phyloP scores from a whole-genome alignment of 2,329 filamentous ascomycete species.

The Westerdykella ornata region DNA sequence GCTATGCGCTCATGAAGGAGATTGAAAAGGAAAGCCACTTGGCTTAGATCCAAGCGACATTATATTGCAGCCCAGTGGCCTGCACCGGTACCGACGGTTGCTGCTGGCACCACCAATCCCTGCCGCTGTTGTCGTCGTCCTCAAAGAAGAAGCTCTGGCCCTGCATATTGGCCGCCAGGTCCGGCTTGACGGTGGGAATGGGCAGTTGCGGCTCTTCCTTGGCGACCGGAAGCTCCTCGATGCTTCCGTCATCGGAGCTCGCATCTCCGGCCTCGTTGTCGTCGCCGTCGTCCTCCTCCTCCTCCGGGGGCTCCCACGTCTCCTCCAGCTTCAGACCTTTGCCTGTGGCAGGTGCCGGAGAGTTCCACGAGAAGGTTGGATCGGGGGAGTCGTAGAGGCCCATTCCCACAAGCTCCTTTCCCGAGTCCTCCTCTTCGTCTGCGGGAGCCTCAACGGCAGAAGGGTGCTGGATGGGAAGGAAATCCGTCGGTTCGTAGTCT shows the following conservation, averaged over 20 bases:
- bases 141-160: constrained; percentile 40
- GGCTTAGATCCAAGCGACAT: no score
- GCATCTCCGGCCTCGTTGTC: constrained; percentile 31
- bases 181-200: constrained; percentile 21
- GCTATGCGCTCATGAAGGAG: no score
- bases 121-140: constrained; percentile 33
- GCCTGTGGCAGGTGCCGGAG: constrained; percentile 47
- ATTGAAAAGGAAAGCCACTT: no score
- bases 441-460: constrained; percentile 29
- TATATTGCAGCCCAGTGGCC: constrained; percentile 33
- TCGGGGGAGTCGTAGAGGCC: constrained; percentile 72
- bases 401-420: constrained; percentile 73
- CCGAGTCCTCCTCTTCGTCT: constrained; percentile 47
- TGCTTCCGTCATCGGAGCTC: constrained; percentile 44
- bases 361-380: constrained; percentile 52
- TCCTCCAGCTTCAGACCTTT: constrained; percentile 77
- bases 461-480: constrained; percentile 48
- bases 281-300: constrained; percentile 41
- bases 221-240: constrained; percentile 26
- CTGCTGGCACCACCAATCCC: constrained; percentile 40
- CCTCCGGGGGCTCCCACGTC: constrained; percentile 61
- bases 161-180: constrained; percentile 29
- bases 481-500: constrained; percentile 36
- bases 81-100: constrained; percentile 34
- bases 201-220: constrained; percentile 17